These are phyloP conservation scores for Suillus alpinus DNA, from an alignment of 768 basidiomycete species.

Conservation along the genomic window DNA sequence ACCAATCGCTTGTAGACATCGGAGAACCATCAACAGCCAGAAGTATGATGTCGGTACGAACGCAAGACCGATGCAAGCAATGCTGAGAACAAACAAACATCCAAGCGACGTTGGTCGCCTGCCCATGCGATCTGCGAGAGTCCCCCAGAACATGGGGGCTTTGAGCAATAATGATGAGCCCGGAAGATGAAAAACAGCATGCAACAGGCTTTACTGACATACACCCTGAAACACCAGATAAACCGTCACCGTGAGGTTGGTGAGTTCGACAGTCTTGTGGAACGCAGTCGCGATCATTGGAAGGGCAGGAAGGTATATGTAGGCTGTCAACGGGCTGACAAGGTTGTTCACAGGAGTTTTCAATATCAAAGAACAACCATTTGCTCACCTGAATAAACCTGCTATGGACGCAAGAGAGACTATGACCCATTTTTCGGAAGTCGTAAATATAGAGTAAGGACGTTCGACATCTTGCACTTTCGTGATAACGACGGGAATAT, in stretches of 20 bases:
- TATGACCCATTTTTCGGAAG: slow-evolving; percentile 61
- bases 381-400: slow-evolving; percentile 53
- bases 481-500: neutral
- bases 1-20: slow-evolving; percentile 71
- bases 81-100: slow-evolving; percentile 56
- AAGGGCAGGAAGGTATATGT: slow-evolving; percentile 75
- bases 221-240: slow-evolving; percentile 45
- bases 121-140: slow-evolving; percentile 60
- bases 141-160: slow-evolving; percentile 57
- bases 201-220: slow-evolving; percentile 2
- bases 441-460: slow-evolving; percentile 46
- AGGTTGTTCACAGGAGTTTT: neutral
- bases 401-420: slow-evolving; percentile 54
- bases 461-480: neutral
- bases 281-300: slow-evolving; percentile 58
- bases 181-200: neutral
- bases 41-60: slow-evolving; percentile 51
- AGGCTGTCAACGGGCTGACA: slow-evolving; percentile 60
- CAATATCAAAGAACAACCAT: no score
- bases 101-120: slow-evolving; percentile 55
- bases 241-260: slow-evolving; percentile 71
- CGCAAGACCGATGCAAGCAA: slow-evolving; percentile 60
- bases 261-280: slow-evolving; percentile 59
- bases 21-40: slow-evolving; percentile 73
- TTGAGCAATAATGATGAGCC: neutral